Evolutionary conservation across 2,329 filamentous ascomycete genomes (phyloP).

Genomic region (Trichophyton verrucosum): DNA sequence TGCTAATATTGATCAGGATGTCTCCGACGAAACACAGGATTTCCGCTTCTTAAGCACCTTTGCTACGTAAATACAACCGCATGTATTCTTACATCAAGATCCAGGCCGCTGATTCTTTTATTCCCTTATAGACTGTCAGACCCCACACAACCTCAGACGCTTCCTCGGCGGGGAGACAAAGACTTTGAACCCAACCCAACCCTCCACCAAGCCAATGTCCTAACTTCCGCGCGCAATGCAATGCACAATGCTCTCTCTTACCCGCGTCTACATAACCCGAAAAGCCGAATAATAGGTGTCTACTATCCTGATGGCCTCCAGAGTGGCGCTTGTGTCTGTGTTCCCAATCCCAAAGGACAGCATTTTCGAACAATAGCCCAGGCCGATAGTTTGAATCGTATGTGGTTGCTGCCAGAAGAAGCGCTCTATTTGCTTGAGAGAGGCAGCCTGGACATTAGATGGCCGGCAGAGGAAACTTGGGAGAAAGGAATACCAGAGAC

Average conservation of each 20-base stretch:
- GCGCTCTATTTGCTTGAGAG: conserved; percentile 80
- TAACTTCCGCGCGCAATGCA: conserved; percentile 69
- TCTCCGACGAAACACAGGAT: conserved; percentile 73
- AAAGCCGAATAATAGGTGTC: conserved; percentile 54
- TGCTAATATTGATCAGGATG: conserved; percentile 44
- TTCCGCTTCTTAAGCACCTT: conserved; percentile 59
- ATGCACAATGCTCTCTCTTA: conserved; percentile 80
- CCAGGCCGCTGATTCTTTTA: not conserved
- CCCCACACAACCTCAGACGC: conserved; percentile 29
- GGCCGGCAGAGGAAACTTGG: conserved; percentile 44
- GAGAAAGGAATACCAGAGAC: conserved; percentile 18
- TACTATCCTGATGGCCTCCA: conserved; percentile 54
- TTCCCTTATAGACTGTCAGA: conserved; percentile 22
- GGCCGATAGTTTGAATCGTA: conserved; percentile 48
- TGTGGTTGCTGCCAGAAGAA: conserved; percentile 87
- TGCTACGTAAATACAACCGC: conserved; percentile 33
- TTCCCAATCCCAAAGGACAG: conserved; percentile 61
- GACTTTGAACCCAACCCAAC: conserved; percentile 94
- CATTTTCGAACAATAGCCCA: conserved; percentile 66
- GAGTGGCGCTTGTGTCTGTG: conserved; percentile 41
- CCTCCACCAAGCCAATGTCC: conserved; percentile 59
- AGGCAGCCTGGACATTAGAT: conserved; percentile 76
- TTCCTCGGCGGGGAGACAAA: conserved; percentile 87
- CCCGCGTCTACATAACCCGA: conserved; percentile 60
- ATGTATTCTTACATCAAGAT: not conserved